Percentiles rank a stretch among this genome's conserved stretches.
Conservation (phyloP, 805 yeast species). For the Metschnikowia cubensis region DNA sequence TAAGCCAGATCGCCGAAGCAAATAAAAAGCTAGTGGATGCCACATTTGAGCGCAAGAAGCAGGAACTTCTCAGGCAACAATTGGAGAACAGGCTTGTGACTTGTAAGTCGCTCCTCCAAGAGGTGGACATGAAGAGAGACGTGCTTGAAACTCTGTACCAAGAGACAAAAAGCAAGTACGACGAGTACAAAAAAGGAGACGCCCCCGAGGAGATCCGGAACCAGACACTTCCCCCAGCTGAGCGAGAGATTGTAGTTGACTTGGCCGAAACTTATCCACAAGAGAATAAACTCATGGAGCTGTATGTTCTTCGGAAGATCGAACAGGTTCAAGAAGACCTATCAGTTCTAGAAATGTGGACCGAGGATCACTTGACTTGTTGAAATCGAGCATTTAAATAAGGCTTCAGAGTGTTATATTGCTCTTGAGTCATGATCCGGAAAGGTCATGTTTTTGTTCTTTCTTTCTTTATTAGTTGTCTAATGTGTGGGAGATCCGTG, state of each 20-base stretch:
- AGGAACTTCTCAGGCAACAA: constrained; percentile 12
- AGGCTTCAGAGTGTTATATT: no score
- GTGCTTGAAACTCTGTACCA: constrained; percentile 30
- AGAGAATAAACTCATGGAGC: constrained; percentile 35
- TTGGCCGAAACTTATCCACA: constrained; percentile 37
- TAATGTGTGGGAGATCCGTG: no score
- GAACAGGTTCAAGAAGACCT: constrained; percentile 46
- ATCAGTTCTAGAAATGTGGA: constrained; percentile 34
- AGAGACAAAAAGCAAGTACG: constrained; percentile 30
- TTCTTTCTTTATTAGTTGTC: no score
- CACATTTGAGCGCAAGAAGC: constrained; percentile 10
- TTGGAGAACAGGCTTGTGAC: constrained; percentile 13
- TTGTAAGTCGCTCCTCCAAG: constrained; percentile 20
- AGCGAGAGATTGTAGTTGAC: constrained; percentile 34
- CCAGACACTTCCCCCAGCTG: constrained; percentile 37
- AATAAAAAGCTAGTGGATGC: constrained; percentile 7
- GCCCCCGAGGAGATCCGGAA: constrained; percentile 35
- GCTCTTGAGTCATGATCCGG: no score
- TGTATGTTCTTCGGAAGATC: constrained; percentile 36
- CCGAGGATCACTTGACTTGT: constrained; percentile 35
- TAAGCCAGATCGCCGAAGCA: constrained; percentile 20
- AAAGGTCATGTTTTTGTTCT: no score
- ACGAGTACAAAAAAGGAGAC: constrained; percentile 37
- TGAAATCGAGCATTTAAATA: no score
- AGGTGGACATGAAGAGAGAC: constrained; percentile 25